These are phyloP conservation scores for Cajanus cajan DNA, from an alignment of 306 rosid species.

Conservation along the genomic window DNA sequence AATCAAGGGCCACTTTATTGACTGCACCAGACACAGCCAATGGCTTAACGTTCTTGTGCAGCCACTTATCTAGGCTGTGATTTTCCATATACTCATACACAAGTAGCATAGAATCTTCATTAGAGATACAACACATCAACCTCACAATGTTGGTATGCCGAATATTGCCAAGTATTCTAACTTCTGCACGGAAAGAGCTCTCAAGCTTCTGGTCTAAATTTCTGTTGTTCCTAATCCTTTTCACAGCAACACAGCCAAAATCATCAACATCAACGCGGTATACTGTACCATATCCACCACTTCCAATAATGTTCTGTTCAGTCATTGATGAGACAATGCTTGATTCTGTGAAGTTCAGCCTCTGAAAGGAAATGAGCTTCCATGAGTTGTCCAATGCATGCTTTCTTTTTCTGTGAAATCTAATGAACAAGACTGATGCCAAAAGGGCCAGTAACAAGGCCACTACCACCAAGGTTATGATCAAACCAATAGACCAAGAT, in stretches of 20 bases:
- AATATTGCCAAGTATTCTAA: slow-evolving; percentile 33
- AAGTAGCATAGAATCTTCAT: slow-evolving; percentile 36
- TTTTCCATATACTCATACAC: slow-evolving; percentile 37
- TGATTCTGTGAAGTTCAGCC: slow-evolving; percentile 35
- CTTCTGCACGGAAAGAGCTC: slow-evolving; percentile 37
- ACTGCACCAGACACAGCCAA: not conserved
- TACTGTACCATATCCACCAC: slow-evolving; percentile 36
- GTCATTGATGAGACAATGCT: slow-evolving; percentile 32
- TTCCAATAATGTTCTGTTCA: slow-evolving; percentile 36
- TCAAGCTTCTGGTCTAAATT: slow-evolving; percentile 32
- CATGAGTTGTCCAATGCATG: slow-evolving; percentile 31
- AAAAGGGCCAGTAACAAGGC: slow-evolving; percentile 16
- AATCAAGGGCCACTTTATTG: slow-evolving; percentile 17
- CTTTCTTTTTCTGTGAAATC: slow-evolving; percentile 27
- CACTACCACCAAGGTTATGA: slow-evolving; percentile 34
- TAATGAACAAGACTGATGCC: slow-evolving; percentile 17
- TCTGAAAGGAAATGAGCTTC: slow-evolving; percentile 38
- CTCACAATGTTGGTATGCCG: slow-evolving; percentile 39
- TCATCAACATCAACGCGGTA: slow-evolving; percentile 28
- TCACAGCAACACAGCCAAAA: slow-evolving; percentile 39
- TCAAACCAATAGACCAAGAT: slow-evolving; percentile 48
- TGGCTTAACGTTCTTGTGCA: slow-evolving; percentile 23
- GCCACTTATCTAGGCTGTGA: slow-evolving; percentile 37
- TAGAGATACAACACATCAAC: slow-evolving; percentile 39
- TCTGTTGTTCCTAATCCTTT: slow-evolving; percentile 26